phyloP scores from a whole-genome alignment of 352 stramenopile species.

The Phytopythium vexans region DNA sequence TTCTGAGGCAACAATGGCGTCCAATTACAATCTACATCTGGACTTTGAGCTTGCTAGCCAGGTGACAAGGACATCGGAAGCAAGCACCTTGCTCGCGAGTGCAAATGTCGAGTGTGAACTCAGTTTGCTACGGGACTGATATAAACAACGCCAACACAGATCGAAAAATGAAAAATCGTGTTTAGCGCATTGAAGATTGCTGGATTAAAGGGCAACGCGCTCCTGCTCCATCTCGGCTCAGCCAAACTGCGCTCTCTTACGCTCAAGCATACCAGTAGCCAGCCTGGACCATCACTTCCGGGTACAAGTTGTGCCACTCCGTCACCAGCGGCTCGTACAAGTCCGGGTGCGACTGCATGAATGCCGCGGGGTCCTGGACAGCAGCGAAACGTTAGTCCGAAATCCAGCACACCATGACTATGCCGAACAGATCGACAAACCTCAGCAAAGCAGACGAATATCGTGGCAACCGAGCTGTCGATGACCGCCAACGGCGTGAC shows the following conservation, averaged over 20 bases:
- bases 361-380: slow-evolving; percentile 67
- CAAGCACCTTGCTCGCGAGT: too few relatives aligned
- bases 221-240: too few relatives aligned
- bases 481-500: slow-evolving; percentile 91
- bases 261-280: slow-evolving; percentile 73
- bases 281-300: slow-evolving; percentile 85
- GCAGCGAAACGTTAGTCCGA: not conserved
- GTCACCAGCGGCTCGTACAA: slow-evolving; percentile 79
- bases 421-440: slow-evolving; percentile 11
- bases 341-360: slow-evolving; percentile 75
- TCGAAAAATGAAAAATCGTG: too few relatives aligned
- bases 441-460: slow-evolving; percentile 97
- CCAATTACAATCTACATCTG: too few relatives aligned
- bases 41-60: too few relatives aligned
- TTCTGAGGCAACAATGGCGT: too few relatives aligned
- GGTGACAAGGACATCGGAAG: too few relatives aligned
- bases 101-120: too few relatives aligned
- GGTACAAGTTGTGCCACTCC: slow-evolving; percentile 88
- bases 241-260: not conserved
- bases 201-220: too few relatives aligned
- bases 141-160: too few relatives aligned
- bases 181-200: too few relatives aligned
- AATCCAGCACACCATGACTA: not conserved
- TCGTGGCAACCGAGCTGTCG: slow-evolving; percentile 92
- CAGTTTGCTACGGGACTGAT: too few relatives aligned